A percentile compares a stretch with the other conserved stretches of the same genome.
phyloP scores from a whole-genome alignment of 1,139 yeast genomes.

The Yamadazyma songkhlaensis region DNA sequence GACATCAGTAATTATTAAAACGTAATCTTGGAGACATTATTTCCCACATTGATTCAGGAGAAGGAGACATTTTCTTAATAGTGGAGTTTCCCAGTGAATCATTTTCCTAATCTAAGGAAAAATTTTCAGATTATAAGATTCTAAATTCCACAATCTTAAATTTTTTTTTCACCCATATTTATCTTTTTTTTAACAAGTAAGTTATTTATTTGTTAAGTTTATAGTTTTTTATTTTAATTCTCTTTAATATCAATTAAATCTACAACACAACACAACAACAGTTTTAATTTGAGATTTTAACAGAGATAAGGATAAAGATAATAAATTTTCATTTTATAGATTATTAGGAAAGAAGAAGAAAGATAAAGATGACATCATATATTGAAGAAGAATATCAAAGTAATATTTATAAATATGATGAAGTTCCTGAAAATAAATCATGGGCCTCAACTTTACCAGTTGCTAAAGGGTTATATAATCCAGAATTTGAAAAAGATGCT shows the following conservation, averaged over 20 bases:
- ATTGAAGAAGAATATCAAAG: slow-evolving; percentile 41
- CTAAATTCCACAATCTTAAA: slow-evolving; percentile 1
- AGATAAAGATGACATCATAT: slow-evolving; percentile 27
- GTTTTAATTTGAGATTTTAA: background rate
- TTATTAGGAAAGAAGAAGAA: background rate
- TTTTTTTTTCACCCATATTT: background rate
- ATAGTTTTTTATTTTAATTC: background rate
- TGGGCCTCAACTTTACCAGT: slow-evolving; percentile 93
- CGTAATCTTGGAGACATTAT: slow-evolving; percentile 1
- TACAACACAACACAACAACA: slow-evolving; percentile 2
- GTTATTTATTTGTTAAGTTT: background rate
- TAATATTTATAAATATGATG: slow-evolving; percentile 63
- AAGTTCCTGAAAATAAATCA: slow-evolving; percentile 72
- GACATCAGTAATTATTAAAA: slow-evolving; percentile 5
- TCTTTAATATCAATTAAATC: background rate
- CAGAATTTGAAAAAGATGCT: slow-evolving; percentile 92
- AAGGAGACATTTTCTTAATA: slow-evolving; percentile 2
- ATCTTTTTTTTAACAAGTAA: background rate
- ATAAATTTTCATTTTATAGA: too few species aligned
- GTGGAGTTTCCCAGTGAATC: slow-evolving; percentile 3
- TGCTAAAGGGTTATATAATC: slow-evolving; percentile 88
- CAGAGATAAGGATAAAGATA: background rate
- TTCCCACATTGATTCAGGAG: background rate
- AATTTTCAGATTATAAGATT: slow-evolving; percentile 5
- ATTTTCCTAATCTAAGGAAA: background rate